These are phyloP conservation scores for Pseudogymnoascus destructans DNA, from an alignment of 2,329 filamentous ascomycete species.

Conservation along the genomic window DNA sequence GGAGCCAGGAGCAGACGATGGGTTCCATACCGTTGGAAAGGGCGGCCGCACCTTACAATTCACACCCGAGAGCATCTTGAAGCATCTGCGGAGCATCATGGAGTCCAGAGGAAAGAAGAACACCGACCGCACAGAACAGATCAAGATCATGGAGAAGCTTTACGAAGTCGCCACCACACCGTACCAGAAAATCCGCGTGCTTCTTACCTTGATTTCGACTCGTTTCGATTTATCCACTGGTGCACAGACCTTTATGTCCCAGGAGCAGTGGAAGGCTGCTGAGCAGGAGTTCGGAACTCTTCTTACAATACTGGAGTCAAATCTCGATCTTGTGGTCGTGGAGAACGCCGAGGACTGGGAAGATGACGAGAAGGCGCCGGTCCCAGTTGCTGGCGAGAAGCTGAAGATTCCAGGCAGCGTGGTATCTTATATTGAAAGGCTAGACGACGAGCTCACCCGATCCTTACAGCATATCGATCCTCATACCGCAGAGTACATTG, in stretches of 20 bases:
- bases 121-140: conserved; percentile 88
- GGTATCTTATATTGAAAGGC: conserved; percentile 84
- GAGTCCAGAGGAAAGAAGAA: conserved; percentile 98
- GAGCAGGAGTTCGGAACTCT: conserved; percentile 74
- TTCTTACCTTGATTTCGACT: conserved; percentile 82
- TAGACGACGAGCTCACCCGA: conserved; percentile 93
- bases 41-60: conserved; percentile 82
- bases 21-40: conserved; percentile 78
- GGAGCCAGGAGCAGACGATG: conserved; percentile 58
- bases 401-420: conserved; percentile 90
- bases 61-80: conserved; percentile 95
- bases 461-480: conserved; percentile 97
- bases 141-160: conserved; percentile 94
- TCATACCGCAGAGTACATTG: conserved; percentile 97
- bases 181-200: conserved; percentile 87
- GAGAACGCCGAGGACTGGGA: conserved; percentile 98
- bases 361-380: conserved; percentile 87
- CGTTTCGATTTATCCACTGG: conserved; percentile 86
- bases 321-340: conserved; percentile 69
- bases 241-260: conserved; percentile 68
- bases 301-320: conserved; percentile 64
- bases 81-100: conserved; percentile 84
- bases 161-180: conserved; percentile 77
- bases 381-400: conserved; percentile 57
- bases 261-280: conserved; percentile 94